These are phyloP conservation scores for Quercus gilva DNA, from an alignment of 306 rosid species.

Conservation along the genomic window DNA sequence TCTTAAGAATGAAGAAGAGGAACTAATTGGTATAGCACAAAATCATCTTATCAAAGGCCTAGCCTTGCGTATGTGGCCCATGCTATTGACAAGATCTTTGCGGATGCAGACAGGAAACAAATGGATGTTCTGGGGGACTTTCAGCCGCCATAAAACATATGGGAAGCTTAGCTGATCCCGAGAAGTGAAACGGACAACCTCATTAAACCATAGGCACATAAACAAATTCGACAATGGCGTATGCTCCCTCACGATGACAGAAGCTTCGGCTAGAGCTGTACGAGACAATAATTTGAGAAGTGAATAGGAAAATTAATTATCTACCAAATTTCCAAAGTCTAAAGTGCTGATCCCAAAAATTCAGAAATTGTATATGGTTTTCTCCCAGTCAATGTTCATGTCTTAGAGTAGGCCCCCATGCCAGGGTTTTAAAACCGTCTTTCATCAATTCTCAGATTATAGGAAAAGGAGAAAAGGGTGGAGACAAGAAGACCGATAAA, in stretches of 20 bases:
- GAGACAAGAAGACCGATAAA: too few species aligned
- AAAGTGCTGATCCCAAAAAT: background rate
- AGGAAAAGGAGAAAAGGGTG: background rate
- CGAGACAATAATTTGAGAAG: slow-evolving; percentile 15
- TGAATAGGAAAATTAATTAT: background rate
- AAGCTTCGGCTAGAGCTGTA: slow-evolving; percentile 91
- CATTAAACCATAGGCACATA: slow-evolving; percentile 94
- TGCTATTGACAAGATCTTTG: slow-evolving; percentile 94
- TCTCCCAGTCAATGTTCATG: background rate
- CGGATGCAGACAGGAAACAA: slow-evolving; percentile 92
- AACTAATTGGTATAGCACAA: background rate
- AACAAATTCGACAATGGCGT: slow-evolving; percentile 58
- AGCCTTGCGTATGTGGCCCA: slow-evolving; percentile 94
- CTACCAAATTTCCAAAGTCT: slow-evolving; percentile 1
- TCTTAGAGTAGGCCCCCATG: background rate
- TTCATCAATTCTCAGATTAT: background rate
- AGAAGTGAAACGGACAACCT: slow-evolving; percentile 92
- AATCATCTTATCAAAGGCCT: slow-evolving; percentile 64
- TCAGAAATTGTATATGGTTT: background rate
- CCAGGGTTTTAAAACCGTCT: background rate
- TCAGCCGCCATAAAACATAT: slow-evolving; percentile 79
- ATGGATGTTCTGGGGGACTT: slow-evolving; percentile 56
- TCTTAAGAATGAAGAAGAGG: background rate
- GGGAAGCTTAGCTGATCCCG: slow-evolving; percentile 98
- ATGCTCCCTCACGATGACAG: slow-evolving; percentile 82